Percentiles rank a stretch among this genome's conserved stretches.
Conservation (phyloP, 495 filamentous ascomycete species). For the Amphirosellinia nigrospora region DNA sequence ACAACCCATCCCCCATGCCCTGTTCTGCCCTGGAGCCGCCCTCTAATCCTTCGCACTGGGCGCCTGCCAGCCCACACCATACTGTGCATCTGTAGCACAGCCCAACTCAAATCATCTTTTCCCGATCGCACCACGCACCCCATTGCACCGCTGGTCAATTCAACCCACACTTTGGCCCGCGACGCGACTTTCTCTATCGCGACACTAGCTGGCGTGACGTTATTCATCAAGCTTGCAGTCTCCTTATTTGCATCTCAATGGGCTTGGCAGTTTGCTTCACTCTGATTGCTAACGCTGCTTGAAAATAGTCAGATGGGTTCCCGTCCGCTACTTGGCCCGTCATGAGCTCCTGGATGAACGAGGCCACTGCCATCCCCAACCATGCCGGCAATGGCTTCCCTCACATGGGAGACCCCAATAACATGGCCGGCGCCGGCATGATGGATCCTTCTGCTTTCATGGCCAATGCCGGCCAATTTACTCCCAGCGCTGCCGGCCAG, state of each 20-base stretch:
- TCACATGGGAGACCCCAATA: conserved; percentile 61
- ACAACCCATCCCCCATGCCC: not conserved
- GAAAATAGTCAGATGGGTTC: conserved; percentile 57
- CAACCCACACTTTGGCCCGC: conserved; percentile 42
- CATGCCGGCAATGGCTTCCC: conserved; percentile 81
- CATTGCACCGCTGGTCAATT: conserved; percentile 29
- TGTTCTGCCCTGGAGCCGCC: conserved; percentile 6
- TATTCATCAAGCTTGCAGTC: conserved; percentile 43
- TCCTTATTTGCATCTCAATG: conserved; percentile 37
- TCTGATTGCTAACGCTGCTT: conserved; percentile 54
- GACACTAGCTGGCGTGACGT: conserved; percentile 52
- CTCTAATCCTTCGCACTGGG: conserved; percentile 20
- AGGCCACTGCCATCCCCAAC: conserved; percentile 72
- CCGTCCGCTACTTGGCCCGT: conserved; percentile 47
- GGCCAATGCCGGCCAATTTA: conserved; percentile 58
- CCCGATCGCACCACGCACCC: conserved; percentile 39
- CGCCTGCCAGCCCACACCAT: conserved; percentile 21
- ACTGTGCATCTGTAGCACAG: conserved; percentile 31
- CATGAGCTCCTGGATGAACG: conserved; percentile 87
- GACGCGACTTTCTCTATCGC: conserved; percentile 62
- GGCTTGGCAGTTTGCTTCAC: conserved; percentile 35
- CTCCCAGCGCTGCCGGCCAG: conserved; percentile 47
- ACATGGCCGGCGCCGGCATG: conserved; percentile 54
- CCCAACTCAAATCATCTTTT: conserved; percentile 41
- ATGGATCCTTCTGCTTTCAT: conserved; percentile 63